A percentile compares a stretch with the other conserved stretches of the same genome.
phyloP scores from a whole-genome alignment of 345 rosid species.

The Salix caprea region DNA sequence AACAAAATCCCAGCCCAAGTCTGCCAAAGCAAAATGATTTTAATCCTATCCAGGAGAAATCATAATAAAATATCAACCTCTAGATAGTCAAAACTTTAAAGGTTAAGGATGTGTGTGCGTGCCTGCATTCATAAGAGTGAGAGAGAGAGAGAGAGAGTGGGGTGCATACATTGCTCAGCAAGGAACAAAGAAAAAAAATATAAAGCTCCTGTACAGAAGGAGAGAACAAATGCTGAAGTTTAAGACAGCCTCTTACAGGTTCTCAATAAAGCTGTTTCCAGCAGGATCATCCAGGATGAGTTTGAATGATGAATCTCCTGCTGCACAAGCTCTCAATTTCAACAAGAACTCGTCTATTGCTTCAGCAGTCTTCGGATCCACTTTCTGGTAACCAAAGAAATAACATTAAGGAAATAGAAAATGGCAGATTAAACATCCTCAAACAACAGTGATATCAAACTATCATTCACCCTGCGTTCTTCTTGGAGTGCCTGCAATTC shows the following conservation, averaged over 20 bases:
- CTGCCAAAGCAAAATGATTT: neutral
- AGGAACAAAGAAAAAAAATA: too few relatives aligned
- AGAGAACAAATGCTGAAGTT: too few relatives aligned
- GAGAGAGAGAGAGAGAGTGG: neutral
- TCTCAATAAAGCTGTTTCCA: constrained; percentile 95
- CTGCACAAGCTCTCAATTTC: constrained; percentile 77
- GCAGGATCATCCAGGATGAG: constrained; percentile 87
- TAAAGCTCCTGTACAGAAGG: too few relatives aligned
- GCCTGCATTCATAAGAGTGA: neutral
- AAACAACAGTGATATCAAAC: neutral
- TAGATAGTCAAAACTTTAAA: constrained; percentile 5
- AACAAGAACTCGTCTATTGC: constrained; percentile 75
- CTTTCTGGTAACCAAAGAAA: constrained; percentile 51
- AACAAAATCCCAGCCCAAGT: neutral
- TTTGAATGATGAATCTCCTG: constrained; percentile 57
- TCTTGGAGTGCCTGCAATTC: constrained; percentile 85
- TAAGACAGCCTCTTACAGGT: constrained; percentile 55
- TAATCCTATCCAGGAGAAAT: neutral
- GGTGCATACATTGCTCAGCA: too few relatives aligned
- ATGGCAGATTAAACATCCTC: neutral
- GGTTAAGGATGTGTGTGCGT: neutral
- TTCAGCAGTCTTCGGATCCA: constrained; percentile 81
- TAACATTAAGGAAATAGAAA: neutral
- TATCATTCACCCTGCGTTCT: constrained; percentile 65
- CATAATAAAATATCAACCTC: neutral